A percentile compares a stretch with the other conserved stretches of the same genome.
These are phyloP conservation scores for Phaeophleospora eucalypticola DNA, from an alignment of 2,329 filamentous ascomycete genomes.

Conservation along the genomic window DNA sequence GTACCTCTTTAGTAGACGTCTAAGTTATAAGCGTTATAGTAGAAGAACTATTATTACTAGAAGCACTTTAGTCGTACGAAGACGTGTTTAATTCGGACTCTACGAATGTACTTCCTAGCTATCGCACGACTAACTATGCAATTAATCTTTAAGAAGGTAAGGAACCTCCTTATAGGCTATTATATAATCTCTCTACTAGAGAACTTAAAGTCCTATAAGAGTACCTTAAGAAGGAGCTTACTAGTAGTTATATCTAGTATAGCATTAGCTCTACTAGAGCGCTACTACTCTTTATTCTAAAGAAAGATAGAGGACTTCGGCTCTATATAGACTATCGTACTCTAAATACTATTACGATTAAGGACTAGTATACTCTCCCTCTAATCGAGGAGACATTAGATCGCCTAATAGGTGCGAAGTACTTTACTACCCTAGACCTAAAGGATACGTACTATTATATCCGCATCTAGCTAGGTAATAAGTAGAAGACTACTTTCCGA, in stretches of 20 bases:
- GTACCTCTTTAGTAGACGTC: background rate
- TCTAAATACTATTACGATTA: conserved; percentile 33
- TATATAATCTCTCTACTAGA: background rate
- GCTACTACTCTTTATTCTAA: conserved; percentile 11
- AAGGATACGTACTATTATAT: conserved; percentile 25
- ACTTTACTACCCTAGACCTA: conserved; percentile 21
- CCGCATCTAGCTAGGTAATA: conserved; percentile 19
- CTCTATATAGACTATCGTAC: conserved; percentile 31
- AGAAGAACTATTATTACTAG: background rate
- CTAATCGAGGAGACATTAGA: conserved; percentile 27
- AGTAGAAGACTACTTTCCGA: conserved; percentile 23
- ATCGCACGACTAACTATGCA: background rate
- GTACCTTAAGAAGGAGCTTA: background rate
- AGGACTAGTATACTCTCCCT: conserved; percentile 27
- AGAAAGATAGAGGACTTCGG: conserved; percentile 16
- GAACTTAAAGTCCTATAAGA: background rate
- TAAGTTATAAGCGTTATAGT: background rate
- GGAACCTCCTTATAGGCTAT: background rate
- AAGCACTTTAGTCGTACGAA: background rate
- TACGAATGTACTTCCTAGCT: background rate
- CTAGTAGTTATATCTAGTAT: conserved; percentile 1
- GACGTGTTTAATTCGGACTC: background rate
- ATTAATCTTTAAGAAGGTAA: background rate
- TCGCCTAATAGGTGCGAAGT: conserved; percentile 12
- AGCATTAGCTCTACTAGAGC: background rate